phyloP scores from a whole-genome alignment of 2,329 filamentous ascomycete genomes.

The Phialophora verrucosa region DNA sequence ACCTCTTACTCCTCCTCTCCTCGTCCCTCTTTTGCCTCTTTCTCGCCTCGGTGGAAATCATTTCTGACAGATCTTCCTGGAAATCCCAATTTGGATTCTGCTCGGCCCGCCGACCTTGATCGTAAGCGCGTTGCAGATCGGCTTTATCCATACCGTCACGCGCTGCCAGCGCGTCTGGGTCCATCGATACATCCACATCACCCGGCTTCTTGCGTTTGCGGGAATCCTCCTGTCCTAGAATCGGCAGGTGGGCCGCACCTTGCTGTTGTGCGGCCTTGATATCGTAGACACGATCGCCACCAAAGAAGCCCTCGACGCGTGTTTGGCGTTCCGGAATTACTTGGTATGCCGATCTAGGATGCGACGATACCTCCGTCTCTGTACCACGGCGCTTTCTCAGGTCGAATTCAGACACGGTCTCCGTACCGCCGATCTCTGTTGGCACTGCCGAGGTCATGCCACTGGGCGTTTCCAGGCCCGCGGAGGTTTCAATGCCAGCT shows the following conservation, averaged over 20 bases:
- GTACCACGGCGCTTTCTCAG: conserved; percentile 86
- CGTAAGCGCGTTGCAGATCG: conserved; percentile 78
- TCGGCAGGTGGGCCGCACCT: conserved; percentile 60
- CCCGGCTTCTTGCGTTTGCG: conserved; percentile 94
- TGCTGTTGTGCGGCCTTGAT: conserved; percentile 65
- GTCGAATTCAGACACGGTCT: conserved; percentile 84
- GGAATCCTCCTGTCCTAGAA: conserved; percentile 78
- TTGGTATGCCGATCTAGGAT: conserved; percentile 81
- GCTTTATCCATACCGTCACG: conserved; percentile 84
- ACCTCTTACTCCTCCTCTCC: conserved; percentile 70
- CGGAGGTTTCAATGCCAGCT: conserved; percentile 73
- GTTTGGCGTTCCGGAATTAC: conserved; percentile 88
- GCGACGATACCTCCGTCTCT: conserved; percentile 80
- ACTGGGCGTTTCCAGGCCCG: conserved; percentile 78
- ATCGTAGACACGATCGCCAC: conserved; percentile 92
- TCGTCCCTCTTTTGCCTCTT: conserved; percentile 90
- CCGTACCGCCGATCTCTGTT: conserved; percentile 76
- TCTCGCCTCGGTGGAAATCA: conserved; percentile 91
- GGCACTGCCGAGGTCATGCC: conserved; percentile 81
- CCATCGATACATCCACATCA: conserved; percentile 90
- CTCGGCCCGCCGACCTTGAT: conserved; percentile 70
- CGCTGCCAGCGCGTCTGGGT: conserved; percentile 77
- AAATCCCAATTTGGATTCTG: conserved; percentile 73
- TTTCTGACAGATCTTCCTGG: conserved; percentile 90
- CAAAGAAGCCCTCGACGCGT: conserved; percentile 90